These are phyloP conservation scores for Lindgomyces ingoldianus DNA, from an alignment of 495 filamentous ascomycete genomes.

Conservation along the genomic window DNA sequence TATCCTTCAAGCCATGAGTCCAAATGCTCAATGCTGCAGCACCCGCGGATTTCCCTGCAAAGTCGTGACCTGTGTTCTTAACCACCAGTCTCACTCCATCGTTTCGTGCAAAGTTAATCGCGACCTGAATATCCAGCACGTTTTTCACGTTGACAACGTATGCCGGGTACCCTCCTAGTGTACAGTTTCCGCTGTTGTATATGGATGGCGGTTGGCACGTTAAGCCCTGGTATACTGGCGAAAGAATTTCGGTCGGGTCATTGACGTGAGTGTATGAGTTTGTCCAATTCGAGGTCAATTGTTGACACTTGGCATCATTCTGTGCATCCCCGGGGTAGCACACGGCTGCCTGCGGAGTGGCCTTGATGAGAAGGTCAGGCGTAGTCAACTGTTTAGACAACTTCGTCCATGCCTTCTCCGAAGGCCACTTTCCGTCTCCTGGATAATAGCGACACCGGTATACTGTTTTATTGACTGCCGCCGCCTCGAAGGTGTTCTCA, in stretches of 20 bases:
- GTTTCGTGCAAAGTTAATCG: conserved; percentile 65
- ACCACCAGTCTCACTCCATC: conserved; percentile 60
- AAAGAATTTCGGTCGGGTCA: conserved; percentile 32
- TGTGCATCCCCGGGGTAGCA: conserved; percentile 25
- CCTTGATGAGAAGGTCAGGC: conserved; percentile 19
- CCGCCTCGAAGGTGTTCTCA: neutral
- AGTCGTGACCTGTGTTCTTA: conserved; percentile 68
- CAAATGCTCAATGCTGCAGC: conserved; percentile 30
- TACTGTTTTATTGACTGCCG: conserved; percentile 10
- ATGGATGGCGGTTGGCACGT: conserved; percentile 24
- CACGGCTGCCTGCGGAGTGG: conserved; percentile 25
- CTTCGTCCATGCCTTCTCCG: conserved; percentile 30
- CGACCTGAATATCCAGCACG: conserved; percentile 58
- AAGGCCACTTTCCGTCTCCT: conserved; percentile 28
- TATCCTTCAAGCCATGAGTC: conserved; percentile 35
- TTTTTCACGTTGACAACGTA: conserved; percentile 62
- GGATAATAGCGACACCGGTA: conserved; percentile 21
- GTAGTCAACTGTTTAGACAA: conserved; percentile 22
- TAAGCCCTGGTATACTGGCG: conserved; percentile 30
- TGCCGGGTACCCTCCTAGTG: conserved; percentile 59
- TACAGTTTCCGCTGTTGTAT: conserved; percentile 46
- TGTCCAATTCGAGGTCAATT: conserved; percentile 27
- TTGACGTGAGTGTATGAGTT: conserved; percentile 26
- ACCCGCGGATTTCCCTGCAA: conserved; percentile 27
- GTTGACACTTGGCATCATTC: conserved; percentile 26